Conservation (phyloP, 768 basidiomycete species). For the Cyathus striatus region DNA sequence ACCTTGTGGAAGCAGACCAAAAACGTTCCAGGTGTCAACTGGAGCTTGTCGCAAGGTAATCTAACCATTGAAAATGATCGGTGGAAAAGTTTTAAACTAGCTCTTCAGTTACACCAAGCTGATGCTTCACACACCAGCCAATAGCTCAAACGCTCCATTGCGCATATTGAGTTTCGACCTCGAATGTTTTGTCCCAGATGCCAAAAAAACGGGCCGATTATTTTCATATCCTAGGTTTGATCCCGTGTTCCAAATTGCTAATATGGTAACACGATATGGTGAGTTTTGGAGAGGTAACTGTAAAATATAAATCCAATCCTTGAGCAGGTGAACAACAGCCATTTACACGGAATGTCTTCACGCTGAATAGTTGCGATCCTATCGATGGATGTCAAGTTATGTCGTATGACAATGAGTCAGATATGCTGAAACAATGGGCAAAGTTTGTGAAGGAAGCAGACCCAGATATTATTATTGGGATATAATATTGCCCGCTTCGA, state of each 20-base stretch:
- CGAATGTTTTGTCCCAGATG: constrained; percentile 91
- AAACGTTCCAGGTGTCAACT: constrained; percentile 81
- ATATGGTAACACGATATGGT: constrained; percentile 95
- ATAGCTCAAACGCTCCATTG: constrained; percentile 82
- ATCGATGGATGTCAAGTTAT: constrained; percentile 91
- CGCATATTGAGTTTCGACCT: constrained; percentile 95
- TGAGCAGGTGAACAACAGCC: constrained; percentile 73
- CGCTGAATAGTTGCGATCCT: constrained; percentile 82
- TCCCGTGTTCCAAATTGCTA: constrained; percentile 94
- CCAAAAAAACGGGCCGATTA: constrained; percentile 34
- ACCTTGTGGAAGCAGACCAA: constrained; percentile 39
- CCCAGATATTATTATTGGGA: constrained; percentile 90
- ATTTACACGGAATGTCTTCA: constrained; percentile 90
- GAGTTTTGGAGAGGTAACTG: neutral
- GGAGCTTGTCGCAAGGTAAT: constrained; percentile 72
- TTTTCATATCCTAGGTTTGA: constrained; percentile 85
- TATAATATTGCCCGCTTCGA: constrained; percentile 94
- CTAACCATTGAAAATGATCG: too few relatives aligned
- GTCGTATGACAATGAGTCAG: constrained; percentile 65
- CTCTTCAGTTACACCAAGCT: constrained; percentile 14
- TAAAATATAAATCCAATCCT: constrained; percentile 1
- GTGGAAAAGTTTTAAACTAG: too few relatives aligned
- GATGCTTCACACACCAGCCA: neutral
- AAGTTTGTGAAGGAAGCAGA: constrained; percentile 84
- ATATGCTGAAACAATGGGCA: constrained; percentile 74